Percentiles rank a stretch among this genome's conserved stretches.
These are phyloP conservation scores for Russula vinacea DNA, from an alignment of 768 basidiomycete species.

Conservation along the genomic window DNA sequence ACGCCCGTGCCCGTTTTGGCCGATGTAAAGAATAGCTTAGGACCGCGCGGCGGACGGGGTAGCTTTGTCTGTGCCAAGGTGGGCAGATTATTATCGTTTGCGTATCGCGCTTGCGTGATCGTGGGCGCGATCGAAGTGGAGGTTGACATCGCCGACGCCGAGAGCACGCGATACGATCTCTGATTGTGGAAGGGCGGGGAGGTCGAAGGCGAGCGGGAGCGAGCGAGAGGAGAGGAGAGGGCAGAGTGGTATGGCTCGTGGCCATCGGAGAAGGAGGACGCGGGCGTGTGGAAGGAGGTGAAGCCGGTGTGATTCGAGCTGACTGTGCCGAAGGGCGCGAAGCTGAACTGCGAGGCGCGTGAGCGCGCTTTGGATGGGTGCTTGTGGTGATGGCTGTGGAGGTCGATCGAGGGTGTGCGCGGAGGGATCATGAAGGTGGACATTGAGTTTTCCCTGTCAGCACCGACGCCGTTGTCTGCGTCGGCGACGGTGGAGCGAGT, in stretches of 20 bases:
- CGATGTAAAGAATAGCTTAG: slow-evolving; percentile 69
- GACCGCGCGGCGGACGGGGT: slow-evolving; percentile 48
- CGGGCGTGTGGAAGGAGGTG: slow-evolving; percentile 73
- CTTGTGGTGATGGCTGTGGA: slow-evolving; percentile 33
- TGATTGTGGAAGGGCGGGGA: slow-evolving; percentile 30
- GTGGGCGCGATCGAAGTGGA: slow-evolving; percentile 30
- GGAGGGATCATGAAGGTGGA: slow-evolving; percentile 29
- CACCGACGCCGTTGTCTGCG: slow-evolving; percentile 30
- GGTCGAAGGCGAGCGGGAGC: slow-evolving; percentile 31
- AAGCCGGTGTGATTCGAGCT: slow-evolving; percentile 55
- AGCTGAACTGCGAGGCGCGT: slow-evolving; percentile 42
- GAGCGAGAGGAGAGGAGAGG: slow-evolving; percentile 53
- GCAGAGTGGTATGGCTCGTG: slow-evolving; percentile 49
- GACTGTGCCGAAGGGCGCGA: slow-evolving; percentile 47
- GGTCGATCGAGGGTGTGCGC: slow-evolving; percentile 37
- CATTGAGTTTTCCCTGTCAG: not conserved
- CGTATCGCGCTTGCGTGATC: slow-evolving; percentile 32
- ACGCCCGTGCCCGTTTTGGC: slow-evolving; percentile 79
- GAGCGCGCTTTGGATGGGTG: slow-evolving; percentile 46
- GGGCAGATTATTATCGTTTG: slow-evolving; percentile 12
- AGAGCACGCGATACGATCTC: slow-evolving; percentile 20
- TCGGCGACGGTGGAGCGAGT: not conserved
- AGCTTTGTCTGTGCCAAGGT: slow-evolving; percentile 22
- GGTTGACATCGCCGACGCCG: slow-evolving; percentile 26
- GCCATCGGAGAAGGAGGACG: slow-evolving; percentile 67